Evolutionary conservation across 2,329 filamentous ascomycete genomes (phyloP), one percentile per base, ranked within the genome.

Genomic region (Beauveria sp.): DNA sequence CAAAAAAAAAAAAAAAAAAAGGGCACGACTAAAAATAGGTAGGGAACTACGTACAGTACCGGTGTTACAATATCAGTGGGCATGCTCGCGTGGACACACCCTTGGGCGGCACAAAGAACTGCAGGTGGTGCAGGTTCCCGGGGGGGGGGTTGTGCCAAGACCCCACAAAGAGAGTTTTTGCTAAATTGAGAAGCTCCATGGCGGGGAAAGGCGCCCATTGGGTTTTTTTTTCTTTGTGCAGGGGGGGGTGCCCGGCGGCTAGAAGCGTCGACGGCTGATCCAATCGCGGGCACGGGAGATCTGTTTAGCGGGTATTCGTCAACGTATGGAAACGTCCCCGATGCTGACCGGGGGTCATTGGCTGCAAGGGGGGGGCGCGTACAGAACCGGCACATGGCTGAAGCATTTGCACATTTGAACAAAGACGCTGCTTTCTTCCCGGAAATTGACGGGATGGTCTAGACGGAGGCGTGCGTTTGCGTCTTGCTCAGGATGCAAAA

Each of bases 211-310:
- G 7, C 20, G 42, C 22, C 22, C 42, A 34, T 22, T 18, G 43
- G 42, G 1, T 45, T 24, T 24, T 24, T 1, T 45, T 45, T n/a
- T n/a, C 18, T n/a, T n/a, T 20, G 5, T n/a, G n/a, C 43, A 16
- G 22, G 24, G 6, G 6, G 5, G 22, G 2, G 28, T 2, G 2
- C 28, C 28, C 7, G 58, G 58, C 58, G 58, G 58, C 24, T 60
- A 60, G 50, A 60, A 60, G 28, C 49, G 58, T 59, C 5, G 58
- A 28, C 28, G 12, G 42, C 49, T 54, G 49, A 40, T 46, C 58
- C 58, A 60, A 60, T 60, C 58, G 50, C n/a, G 20, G 20, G 24
- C 9, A 8, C 0, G 24, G 10, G 18, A 38, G 14, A 5, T 7
- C 24, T 8, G 26, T 30, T 16, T 28, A 47, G 38, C 56, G 47